Conservation (phyloP, 2,329 filamentous ascomycete species). For the Thielaviopsis ethacetica region DNA sequence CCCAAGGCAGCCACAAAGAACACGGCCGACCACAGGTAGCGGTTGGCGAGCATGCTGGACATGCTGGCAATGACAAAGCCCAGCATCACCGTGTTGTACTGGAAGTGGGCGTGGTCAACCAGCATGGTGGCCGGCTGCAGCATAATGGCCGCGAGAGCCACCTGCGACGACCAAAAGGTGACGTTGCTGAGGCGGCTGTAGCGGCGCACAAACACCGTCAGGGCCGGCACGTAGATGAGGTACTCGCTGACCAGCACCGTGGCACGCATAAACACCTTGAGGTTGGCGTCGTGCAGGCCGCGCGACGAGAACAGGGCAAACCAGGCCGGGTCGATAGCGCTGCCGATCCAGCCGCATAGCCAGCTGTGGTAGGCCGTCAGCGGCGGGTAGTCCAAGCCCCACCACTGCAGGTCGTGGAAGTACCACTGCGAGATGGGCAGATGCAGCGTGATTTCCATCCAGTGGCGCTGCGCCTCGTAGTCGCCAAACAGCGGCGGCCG, state of each 20-base stretch:
- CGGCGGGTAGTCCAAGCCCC: slow-evolving; percentile 95
- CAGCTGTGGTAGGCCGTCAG: slow-evolving; percentile 97
- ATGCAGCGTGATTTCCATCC: slow-evolving; percentile 92
- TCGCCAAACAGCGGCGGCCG: slow-evolving; percentile 87
- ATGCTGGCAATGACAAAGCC: slow-evolving; percentile 75
- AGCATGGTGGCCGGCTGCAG: slow-evolving; percentile 85
- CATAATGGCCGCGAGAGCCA: slow-evolving; percentile 76
- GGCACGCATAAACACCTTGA: slow-evolving; percentile 93
- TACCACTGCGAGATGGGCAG: slow-evolving; percentile 93
- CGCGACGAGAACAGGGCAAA: slow-evolving; percentile 74
- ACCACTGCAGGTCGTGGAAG: slow-evolving; percentile 91
- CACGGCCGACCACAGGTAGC: slow-evolving; percentile 74
- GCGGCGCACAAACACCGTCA: slow-evolving; percentile 70
- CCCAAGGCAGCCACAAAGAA: slow-evolving; percentile 90
- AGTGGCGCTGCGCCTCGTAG: slow-evolving; percentile 94
- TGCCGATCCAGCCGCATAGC: slow-evolving; percentile 76
- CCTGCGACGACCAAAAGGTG: slow-evolving; percentile 63
- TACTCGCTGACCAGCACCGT: slow-evolving; percentile 87
- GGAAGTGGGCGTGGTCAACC: slow-evolving; percentile 90
- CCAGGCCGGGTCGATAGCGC: slow-evolving; percentile 65
- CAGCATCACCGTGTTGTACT: slow-evolving; percentile 98
- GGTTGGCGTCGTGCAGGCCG: slow-evolving; percentile 56
- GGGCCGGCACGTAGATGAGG: slow-evolving; percentile 70
- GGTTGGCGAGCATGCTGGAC: slow-evolving; percentile 73
- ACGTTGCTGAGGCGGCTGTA: slow-evolving; percentile 63